phyloP scores from a whole-genome alignment of 306 rosid genomes.

The Lathyrus aphaca region DNA sequence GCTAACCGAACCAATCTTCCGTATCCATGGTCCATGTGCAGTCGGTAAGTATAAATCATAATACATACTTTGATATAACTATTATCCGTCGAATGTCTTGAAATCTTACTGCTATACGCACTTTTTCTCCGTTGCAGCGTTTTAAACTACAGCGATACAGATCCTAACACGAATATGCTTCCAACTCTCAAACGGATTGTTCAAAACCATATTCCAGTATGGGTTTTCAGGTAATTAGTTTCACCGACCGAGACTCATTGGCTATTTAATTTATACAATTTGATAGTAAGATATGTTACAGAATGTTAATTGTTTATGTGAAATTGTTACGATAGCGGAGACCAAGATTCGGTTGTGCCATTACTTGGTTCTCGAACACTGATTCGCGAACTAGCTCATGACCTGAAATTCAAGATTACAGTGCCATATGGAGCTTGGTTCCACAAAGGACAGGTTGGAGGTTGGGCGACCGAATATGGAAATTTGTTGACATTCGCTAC shows the following conservation, averaged over 20 bases:
- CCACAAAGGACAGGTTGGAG: conserved; percentile 89
- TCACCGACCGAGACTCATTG: neutral
- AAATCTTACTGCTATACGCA: conserved; percentile 19
- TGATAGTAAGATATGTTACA: neutral
- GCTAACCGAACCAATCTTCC: conserved; percentile 85
- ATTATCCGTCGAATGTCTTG: conserved; percentile 4
- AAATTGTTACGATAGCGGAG: conserved; percentile 60
- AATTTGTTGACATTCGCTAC: conserved; percentile 76
- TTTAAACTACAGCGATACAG: conserved; percentile 63
- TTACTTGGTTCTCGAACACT: conserved; percentile 82
- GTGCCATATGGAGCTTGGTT: conserved; percentile 91
- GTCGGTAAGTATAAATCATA: neutral
- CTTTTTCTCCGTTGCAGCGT: conserved; percentile 46
- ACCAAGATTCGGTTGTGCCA: conserved; percentile 86
- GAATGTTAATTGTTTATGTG: neutral
- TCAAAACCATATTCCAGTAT: conserved; percentile 67
- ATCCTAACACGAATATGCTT: conserved; percentile 70
- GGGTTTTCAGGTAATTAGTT: conserved; percentile 78
- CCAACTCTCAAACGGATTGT: conserved; percentile 76
- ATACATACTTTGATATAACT: neutral
- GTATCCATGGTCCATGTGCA: conserved; percentile 68
- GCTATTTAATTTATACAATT: neutral
- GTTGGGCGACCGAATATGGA: conserved; percentile 87
- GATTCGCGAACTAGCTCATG: conserved; percentile 74
- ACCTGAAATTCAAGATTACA: conserved; percentile 59